Base-by-base conservation (phyloP, 2,329 filamentous ascomycete species). In the Fusarium zealandicum region DNA sequence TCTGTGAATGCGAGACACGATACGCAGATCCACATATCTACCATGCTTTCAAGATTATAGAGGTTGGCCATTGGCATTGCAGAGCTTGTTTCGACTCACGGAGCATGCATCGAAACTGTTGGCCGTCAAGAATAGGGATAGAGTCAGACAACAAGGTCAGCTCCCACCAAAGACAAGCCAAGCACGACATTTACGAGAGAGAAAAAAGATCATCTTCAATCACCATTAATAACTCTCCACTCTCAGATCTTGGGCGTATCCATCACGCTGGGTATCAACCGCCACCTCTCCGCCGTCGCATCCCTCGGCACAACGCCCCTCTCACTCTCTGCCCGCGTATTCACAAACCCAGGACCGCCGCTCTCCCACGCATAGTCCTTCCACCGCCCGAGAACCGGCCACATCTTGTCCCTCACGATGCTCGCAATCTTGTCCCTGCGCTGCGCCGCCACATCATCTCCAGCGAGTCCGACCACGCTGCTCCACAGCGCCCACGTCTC, bases 301-400 rank as follows among this genome's bases (percentile, higher is more conserved):
- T 75, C 72, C 9, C 62, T 51, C 1, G 73, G 72, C 30, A 75
- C 59, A 18, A 60, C 51, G 1, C 72, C 73, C 58, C 66, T 67
- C 13, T 50, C 54, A 17, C 66, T 67, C 13, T 50, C 55, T 14
- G 55, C 16, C 14, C 73, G 70, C 8, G 65, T 40, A 63, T 80
- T 80, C 5, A 76, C 71, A 55, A 78, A 82, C 0, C 63, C 71
- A 27, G 73, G 70, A 3, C 74, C 78, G 1, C 87, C 87, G 62
- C 84, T 88, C 31, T 78, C 75, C 88, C 88, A 90, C 4, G 81
- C 76, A 61, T 82, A 88, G 61, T 87, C 84, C 58, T 82, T 82
- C 80, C 86, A 89, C 16, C 77, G 65, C 0, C 83, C 87, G 14
- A 91, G 69, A 20, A 83, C 78, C 45, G 75, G 72, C 73, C 84